Evolutionary conservation across 208 protist genomes (phyloP).

Genomic region (Trypanosoma melophagium): DNA sequence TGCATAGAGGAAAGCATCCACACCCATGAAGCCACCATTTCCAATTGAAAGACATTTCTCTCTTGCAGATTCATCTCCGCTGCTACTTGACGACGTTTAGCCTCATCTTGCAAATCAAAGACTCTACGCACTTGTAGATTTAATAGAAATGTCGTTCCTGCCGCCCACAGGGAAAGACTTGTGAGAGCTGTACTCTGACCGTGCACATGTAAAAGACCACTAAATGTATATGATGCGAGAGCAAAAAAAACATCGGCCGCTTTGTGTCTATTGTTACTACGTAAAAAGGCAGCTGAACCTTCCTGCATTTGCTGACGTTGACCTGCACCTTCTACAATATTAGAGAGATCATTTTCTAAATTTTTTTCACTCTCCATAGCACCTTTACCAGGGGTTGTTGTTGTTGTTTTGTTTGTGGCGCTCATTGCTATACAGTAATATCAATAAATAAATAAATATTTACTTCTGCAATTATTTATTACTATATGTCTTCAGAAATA

Average conservation of each 20-base stretch:
- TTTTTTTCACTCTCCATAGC: background rate
- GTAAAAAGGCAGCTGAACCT: slow-evolving; percentile 31
- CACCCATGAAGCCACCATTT: slow-evolving; percentile 72
- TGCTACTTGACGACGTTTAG: slow-evolving; percentile 12
- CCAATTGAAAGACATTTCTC: slow-evolving; percentile 58
- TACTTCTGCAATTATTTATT: background rate
- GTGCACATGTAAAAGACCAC: slow-evolving; percentile 61
- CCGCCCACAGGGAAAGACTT: slow-evolving; percentile 73
- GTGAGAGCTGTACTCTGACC: slow-evolving; percentile 73
- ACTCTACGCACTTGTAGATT: slow-evolving; percentile 55
- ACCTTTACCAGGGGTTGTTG: background rate
- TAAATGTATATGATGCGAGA: slow-evolving; percentile 63
- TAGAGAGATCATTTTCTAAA: slow-evolving; percentile 36
- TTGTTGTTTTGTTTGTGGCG: background rate
- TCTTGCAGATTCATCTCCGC: slow-evolving; percentile 17
- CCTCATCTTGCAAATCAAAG: slow-evolving; percentile 36
- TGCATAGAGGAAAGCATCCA: slow-evolving; percentile 82
- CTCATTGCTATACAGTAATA: too few species aligned
- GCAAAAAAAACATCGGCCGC: slow-evolving; percentile 49
- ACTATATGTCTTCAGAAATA: too few species aligned
- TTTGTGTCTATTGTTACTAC: slow-evolving; percentile 60
- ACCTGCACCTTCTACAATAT: slow-evolving; percentile 49
- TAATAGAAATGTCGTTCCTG: slow-evolving; percentile 69
- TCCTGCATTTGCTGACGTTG: slow-evolving; percentile 33
- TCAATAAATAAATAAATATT: slow-evolving; percentile 5